Evolutionary conservation across 2,329 filamentous ascomycete species (phyloP).

Genomic region (Ascomycota sp.): DNA sequence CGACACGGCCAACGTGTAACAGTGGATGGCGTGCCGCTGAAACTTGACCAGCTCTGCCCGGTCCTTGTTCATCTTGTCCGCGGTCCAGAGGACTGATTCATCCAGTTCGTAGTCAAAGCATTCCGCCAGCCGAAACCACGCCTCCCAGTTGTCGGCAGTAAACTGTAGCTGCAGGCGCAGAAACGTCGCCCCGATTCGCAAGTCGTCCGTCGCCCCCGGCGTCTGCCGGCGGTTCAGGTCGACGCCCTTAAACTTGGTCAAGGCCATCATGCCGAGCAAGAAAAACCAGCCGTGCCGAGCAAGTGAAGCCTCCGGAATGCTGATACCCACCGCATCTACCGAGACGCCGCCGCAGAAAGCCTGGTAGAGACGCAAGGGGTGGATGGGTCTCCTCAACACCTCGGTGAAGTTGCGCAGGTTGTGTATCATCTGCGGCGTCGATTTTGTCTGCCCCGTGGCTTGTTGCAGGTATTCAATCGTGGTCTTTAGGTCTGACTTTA

Average conservation of each 20-base stretch:
- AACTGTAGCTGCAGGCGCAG: constrained; percentile 68
- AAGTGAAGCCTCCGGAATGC: constrained; percentile 46
- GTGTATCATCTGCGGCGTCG: constrained; percentile 61
- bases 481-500: constrained; percentile 75
- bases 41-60: constrained; percentile 52
- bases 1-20: constrained; percentile 42
- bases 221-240: constrained; percentile 56
- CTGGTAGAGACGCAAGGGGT: constrained; percentile 59
- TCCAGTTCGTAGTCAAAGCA: constrained; percentile 77
- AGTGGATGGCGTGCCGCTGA: constrained; percentile 68
- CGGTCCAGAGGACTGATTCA: constrained; percentile 71
- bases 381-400: constrained; percentile 66
- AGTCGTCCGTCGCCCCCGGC: constrained; percentile 61
- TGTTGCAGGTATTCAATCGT: constrained; percentile 89
- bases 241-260: constrained; percentile 61
- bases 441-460: constrained; percentile 60
- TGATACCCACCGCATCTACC: constrained; percentile 50
- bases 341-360: constrained; percentile 62
- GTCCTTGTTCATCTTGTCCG: constrained; percentile 78
- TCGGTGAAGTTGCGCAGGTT: constrained; percentile 69
- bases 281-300: constrained; percentile 85
- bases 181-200: constrained; percentile 63
- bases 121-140: constrained; percentile 75
- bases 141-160: constrained; percentile 66
- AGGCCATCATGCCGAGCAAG: constrained; percentile 66